Evolutionary conservation across 257 asterid genomes (phyloP).

Genomic region (Solanum stenotomum): DNA sequence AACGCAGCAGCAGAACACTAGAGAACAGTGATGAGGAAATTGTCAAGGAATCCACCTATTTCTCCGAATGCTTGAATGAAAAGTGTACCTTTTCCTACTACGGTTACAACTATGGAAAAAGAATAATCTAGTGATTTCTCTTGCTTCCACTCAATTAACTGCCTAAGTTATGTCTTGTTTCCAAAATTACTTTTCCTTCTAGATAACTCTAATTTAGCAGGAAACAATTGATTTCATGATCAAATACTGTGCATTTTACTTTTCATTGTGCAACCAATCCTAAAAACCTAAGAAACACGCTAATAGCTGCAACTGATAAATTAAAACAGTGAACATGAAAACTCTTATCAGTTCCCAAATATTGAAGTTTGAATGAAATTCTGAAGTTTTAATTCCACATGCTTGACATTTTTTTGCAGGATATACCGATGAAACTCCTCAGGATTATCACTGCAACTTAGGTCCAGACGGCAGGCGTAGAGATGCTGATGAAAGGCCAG

Average conservation of each 20-base stretch:
- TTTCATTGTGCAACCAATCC: not conserved
- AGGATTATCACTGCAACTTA: conserved; percentile 93
- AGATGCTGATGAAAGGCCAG: conserved; percentile 96
- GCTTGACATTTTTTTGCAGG: conserved; percentile 38
- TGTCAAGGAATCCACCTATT: not conserved
- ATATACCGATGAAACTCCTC: conserved; percentile 87
- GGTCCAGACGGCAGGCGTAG: conserved; percentile 99
- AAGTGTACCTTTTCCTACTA: not conserved
- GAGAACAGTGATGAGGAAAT: not conserved
- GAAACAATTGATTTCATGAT: not conserved
- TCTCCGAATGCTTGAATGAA: not conserved
- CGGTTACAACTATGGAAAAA: not conserved
- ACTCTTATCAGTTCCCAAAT: not conserved
- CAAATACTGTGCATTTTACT: not conserved
- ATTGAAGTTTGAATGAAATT: not conserved
- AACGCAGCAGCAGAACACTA: not conserved
- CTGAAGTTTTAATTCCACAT: not conserved
- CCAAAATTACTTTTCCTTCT: not conserved
- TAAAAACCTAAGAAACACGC: not conserved
- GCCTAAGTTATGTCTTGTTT: not conserved
- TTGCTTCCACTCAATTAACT: not conserved
- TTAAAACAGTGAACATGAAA: not conserved
- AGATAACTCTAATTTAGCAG: not conserved
- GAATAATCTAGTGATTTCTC: not conserved
- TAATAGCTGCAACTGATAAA: not conserved